Evolutionary conservation across 345 rosid genomes (phyloP).

Genomic region (Microthlaspi erraticum): DNA sequence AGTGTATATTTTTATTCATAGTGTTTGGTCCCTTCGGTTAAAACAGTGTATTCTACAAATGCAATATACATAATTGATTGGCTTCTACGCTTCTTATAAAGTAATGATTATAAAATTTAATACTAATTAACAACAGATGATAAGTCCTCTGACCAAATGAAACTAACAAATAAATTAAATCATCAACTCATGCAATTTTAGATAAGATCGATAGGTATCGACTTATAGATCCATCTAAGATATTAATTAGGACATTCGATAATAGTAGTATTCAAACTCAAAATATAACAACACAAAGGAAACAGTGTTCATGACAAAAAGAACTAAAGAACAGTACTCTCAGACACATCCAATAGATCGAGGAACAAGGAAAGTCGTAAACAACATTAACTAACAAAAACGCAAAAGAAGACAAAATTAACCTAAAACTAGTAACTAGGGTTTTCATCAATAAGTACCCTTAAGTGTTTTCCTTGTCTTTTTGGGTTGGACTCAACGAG

Average conservation of each 20-base stretch:
- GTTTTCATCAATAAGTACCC: constrained; percentile 27
- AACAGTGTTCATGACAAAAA: constrained; percentile 17
- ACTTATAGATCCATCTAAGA: constrained; percentile 1
- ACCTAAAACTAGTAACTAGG: constrained; percentile 38
- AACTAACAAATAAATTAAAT: neutral
- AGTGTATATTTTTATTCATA: no score
- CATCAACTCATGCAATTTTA: constrained; percentile 4
- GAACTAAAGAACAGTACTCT: constrained; percentile 29
- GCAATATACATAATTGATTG: neutral
- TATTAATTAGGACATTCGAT: constrained; percentile 9
- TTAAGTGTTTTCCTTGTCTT: neutral
- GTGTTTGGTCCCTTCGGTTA: neutral
- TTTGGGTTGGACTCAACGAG: constrained; percentile 36
- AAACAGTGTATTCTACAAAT: neutral
- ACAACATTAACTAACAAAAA: constrained; percentile 28
- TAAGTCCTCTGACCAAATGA: constrained; percentile 1
- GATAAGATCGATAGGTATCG: constrained; percentile 6
- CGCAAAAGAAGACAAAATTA: constrained; percentile 23
- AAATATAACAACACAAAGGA: constrained; percentile 27
- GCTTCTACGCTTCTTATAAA: neutral
- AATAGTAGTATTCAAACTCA: neutral
- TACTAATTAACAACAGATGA: neutral
- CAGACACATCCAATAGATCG: constrained; percentile 19
- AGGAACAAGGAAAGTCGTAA: constrained; percentile 12
- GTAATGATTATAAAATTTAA: neutral